phyloP scores from a whole-genome alignment of 768 basidiomycete genomes.

The Ramaria sp. region DNA sequence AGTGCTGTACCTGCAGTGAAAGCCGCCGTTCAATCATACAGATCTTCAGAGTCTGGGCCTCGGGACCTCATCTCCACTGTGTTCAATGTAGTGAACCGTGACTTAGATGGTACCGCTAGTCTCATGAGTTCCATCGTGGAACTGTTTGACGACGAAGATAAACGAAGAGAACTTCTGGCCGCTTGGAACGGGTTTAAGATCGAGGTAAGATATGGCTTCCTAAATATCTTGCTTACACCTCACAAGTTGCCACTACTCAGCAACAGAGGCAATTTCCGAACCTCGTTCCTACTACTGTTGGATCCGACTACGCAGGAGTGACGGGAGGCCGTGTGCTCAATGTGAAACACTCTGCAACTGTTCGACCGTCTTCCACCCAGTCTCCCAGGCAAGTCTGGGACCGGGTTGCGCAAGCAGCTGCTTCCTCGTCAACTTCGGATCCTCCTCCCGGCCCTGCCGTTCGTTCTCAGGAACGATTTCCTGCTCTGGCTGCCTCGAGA shows the following conservation, averaged over 20 bases:
- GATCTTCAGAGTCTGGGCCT: constrained; percentile 64
- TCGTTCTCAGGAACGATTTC: constrained; percentile 20
- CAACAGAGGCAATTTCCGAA: constrained; percentile 84
- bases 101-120: constrained; percentile 65
- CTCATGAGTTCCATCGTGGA: constrained; percentile 68
- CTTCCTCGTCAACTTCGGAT: constrained; percentile 24
- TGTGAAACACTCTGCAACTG: constrained; percentile 64
- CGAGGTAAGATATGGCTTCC: constrained; percentile 41
- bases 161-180: constrained; percentile 60
- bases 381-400: constrained; percentile 71
- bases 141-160: constrained; percentile 73
- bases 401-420: constrained; percentile 76
- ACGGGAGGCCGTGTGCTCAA: constrained; percentile 75
- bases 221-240: not conserved
- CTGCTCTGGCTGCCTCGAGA: constrained; percentile 16
- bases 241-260: constrained; percentile 24
- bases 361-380: constrained; percentile 38
- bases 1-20: constrained; percentile 53
- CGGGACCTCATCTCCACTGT: constrained; percentile 80
- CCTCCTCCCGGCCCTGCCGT: constrained; percentile 13
- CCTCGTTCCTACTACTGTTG: constrained; percentile 44
- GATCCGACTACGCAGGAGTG: constrained; percentile 68
- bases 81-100: constrained; percentile 64
- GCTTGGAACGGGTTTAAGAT: constrained; percentile 81
- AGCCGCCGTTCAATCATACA: constrained; percentile 72